Percentiles rank a stretch among this genome's conserved stretches.
Conservation (phyloP, 2,329 filamentous ascomycete species). For the Cadophora luteo-olivacea region DNA sequence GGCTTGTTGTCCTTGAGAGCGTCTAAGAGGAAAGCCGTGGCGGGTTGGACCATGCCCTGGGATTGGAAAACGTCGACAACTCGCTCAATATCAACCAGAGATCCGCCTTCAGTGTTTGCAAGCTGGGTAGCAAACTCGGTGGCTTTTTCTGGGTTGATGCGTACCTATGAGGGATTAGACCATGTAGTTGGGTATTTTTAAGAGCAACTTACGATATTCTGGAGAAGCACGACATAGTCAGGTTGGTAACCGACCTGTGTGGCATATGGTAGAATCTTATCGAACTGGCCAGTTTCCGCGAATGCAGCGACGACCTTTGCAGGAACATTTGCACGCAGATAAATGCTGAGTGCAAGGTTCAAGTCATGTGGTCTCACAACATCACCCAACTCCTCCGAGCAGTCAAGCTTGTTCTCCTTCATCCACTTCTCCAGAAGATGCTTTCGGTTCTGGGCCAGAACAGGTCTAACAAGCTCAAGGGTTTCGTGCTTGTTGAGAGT, state of each 20-base stretch:
- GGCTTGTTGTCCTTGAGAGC: conserved; percentile 93
- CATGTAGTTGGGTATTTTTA: neutral
- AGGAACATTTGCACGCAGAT: conserved; percentile 86
- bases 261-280: conserved; percentile 93
- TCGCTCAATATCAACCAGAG: conserved; percentile 89
- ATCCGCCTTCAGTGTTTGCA: conserved; percentile 85
- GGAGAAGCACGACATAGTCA: conserved; percentile 91
- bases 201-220: conserved; percentile 68
- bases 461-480: conserved; percentile 89
- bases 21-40: conserved; percentile 96
- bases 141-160: conserved; percentile 90
- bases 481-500: conserved; percentile 92
- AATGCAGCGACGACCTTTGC: conserved; percentile 96
- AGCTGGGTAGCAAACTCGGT: conserved; percentile 93
- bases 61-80: conserved; percentile 98
- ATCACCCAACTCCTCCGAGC: conserved; percentile 95
- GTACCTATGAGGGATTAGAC: conserved; percentile 55
- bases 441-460: conserved; percentile 92
- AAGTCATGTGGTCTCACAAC: conserved; percentile 90
- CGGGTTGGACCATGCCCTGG: conserved; percentile 96
- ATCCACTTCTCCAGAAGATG: conserved; percentile 98
- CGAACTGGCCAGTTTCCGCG: conserved; percentile 94
- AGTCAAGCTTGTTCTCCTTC: conserved; percentile 92
- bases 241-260: conserved; percentile 86
- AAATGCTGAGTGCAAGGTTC: conserved; percentile 85